Evolutionary conservation across 495 filamentous ascomycete genomes (phyloP).

Genomic region (Staphylotrichum tortipilum): DNA sequence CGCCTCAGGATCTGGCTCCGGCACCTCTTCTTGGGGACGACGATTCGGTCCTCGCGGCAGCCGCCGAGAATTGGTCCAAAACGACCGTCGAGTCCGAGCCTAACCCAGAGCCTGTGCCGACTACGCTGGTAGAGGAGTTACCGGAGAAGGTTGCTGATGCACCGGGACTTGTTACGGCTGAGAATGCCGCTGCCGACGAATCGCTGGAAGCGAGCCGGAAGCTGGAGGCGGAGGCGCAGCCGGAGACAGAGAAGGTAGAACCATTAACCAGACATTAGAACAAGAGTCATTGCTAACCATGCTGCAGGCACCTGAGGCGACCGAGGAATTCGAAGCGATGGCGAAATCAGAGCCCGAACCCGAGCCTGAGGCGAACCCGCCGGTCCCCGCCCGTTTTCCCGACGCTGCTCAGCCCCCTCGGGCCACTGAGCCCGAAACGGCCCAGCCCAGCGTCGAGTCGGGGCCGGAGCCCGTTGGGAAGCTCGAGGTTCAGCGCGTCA

Average conservation of each 20-base stretch:
- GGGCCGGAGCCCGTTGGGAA: constrained; percentile 19
- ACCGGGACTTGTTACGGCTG: neutral
- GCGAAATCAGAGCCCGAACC: constrained; percentile 13
- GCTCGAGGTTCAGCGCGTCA: constrained; percentile 5
- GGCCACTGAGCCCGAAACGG: constrained; percentile 18
- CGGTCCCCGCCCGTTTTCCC: constrained; percentile 10
- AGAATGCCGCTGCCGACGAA: neutral
- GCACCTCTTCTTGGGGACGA: neutral
- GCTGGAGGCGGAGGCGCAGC: constrained; percentile 10
- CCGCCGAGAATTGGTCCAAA: neutral
- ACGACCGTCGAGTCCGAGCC: constrained; percentile 2
- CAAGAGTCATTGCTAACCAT: constrained; percentile 14
- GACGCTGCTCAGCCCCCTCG: constrained; percentile 21
- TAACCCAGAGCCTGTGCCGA: constrained; percentile 9
- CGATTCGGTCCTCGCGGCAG: neutral
- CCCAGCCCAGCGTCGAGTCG: constrained; percentile 19
- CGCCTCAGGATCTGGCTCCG: no score
- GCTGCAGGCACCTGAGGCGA: constrained; percentile 4
- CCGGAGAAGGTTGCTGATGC: neutral
- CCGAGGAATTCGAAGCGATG: constrained; percentile 4
- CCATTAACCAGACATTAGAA: constrained; percentile 6
- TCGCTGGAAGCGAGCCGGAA: neutral
- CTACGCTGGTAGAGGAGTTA: neutral
- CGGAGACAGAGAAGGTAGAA: constrained; percentile 24
- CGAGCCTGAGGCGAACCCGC: constrained; percentile 5